Percentiles rank a stretch among this genome's conserved stretches.
Conservation (phyloP, 2,329 filamentous ascomycete species). For the Cryphonectria radicalis region DNA sequence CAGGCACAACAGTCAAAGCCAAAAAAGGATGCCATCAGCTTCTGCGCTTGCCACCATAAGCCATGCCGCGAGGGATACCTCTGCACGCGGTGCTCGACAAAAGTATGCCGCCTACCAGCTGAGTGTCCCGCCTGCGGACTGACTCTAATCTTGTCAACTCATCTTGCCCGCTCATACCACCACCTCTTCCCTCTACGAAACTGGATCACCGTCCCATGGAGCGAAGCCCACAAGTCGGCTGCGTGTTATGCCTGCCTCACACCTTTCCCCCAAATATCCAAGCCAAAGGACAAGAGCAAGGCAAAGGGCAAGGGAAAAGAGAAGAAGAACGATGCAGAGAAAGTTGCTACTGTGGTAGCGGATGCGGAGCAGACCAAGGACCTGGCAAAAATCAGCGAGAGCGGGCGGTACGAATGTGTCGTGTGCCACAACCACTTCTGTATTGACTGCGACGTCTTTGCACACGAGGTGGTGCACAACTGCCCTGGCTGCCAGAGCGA, state of each 20-base stretch:
- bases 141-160: constrained; percentile 91
- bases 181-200: constrained; percentile 89
- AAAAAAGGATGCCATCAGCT: constrained; percentile 64
- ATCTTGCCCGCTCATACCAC: constrained; percentile 90
- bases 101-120: constrained; percentile 87
- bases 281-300: constrained; percentile 28
- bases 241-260: constrained; percentile 81
- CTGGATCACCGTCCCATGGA: constrained; percentile 90
- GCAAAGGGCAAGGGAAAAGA: constrained; percentile 27
- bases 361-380: constrained; percentile 34
- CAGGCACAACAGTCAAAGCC: constrained; percentile 44
- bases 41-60: constrained; percentile 90
- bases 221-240: constrained; percentile 62
- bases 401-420: constrained; percentile 84
- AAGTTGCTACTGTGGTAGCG: constrained; percentile 7
- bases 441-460: constrained; percentile 96
- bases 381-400: constrained; percentile 76
- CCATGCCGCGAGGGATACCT: constrained; percentile 84
- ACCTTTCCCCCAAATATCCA: constrained; percentile 63
- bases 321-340: constrained; percentile 15
- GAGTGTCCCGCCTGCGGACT: constrained; percentile 91
- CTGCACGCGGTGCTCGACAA: constrained; percentile 85
- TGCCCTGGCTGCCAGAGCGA: constrained; percentile 84
- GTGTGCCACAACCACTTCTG: constrained; percentile 92
- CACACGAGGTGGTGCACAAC: constrained; percentile 93